Evolutionary conservation across 345 rosid genomes (phyloP).

Genomic region (Mangifera indica): DNA sequence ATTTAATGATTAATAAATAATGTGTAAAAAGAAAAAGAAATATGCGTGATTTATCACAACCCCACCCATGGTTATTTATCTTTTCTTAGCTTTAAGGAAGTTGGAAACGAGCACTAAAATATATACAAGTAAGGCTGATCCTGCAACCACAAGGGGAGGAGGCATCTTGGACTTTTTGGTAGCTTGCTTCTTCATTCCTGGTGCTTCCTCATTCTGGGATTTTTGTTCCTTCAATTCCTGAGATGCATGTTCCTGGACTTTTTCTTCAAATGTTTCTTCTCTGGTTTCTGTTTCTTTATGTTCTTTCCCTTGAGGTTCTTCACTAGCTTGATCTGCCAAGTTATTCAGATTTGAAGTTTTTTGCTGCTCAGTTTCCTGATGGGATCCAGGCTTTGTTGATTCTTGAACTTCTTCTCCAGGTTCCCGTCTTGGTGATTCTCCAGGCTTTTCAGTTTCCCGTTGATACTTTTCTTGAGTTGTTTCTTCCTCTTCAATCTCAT

Average conservation of each 20-base stretch:
- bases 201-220: slow-evolving; percentile 14
- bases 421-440: slow-evolving; percentile 24
- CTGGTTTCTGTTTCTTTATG: not conserved
- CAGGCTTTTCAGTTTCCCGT: slow-evolving; percentile 1
- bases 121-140: slow-evolving; percentile 57
- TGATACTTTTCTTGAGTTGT: not conserved
- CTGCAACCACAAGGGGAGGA: slow-evolving; percentile 42
- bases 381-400: not conserved
- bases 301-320: not conserved
- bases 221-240: slow-evolving; percentile 20
- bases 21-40: too few species aligned
- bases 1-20: too few species aligned
- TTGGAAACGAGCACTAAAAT: slow-evolving; percentile 51
- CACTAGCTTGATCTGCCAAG: not conserved
- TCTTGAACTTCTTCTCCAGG: slow-evolving; percentile 12
- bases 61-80: not conserved
- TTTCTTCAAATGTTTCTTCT: not conserved
- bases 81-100: slow-evolving; percentile 47
- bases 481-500: slow-evolving; percentile 14
- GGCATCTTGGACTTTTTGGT: slow-evolving; percentile 24
- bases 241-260: slow-evolving; percentile 12
- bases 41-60: not conserved
- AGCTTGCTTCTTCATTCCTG: slow-evolving; percentile 1
- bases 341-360: not conserved
- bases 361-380: slow-evolving; percentile 6